These are phyloP conservation scores for Cryptomeria japonica DNA, from an alignment of 75 land plant genomes.

Conservation along the genomic window DNA sequence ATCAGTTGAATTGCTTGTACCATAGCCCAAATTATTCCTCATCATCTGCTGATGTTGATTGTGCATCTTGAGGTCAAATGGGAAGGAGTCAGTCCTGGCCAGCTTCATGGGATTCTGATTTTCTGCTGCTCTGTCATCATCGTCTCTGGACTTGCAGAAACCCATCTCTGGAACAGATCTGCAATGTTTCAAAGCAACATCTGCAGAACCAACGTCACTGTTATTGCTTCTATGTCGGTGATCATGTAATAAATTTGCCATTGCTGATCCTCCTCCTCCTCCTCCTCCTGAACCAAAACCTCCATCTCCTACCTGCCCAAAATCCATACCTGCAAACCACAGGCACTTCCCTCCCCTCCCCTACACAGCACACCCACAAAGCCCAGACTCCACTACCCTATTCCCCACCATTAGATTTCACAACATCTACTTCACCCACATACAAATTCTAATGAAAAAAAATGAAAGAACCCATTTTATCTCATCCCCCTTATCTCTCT, in stretches of 20 bases:
- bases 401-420: conserved; percentile 14
- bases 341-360: too few relatives aligned
- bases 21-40: conserved; percentile 26
- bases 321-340: conserved; percentile 12
- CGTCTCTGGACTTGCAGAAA: conserved; percentile 9
- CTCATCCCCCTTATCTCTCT: background rate
- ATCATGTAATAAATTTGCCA: conserved; percentile 8
- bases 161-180: conserved; percentile 35
- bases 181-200: conserved; percentile 10
- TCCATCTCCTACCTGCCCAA: conserved; percentile 1
- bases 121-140: conserved; percentile 16
- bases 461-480: conserved; percentile 1
- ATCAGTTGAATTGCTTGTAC: conserved; percentile 27
- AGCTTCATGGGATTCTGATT: conserved; percentile 39
- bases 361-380: background rate
- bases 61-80: conserved; percentile 31
- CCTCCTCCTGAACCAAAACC: background rate
- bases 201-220: background rate
- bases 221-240: conserved; percentile 1
- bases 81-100: conserved; percentile 47
- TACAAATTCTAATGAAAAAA: background rate
- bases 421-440: background rate
- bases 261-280: background rate
- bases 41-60: conserved; percentile 14
- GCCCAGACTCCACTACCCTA: background rate